phyloP scores from a whole-genome alignment of 129 eudicot species.

The Tagetes patula region DNA sequence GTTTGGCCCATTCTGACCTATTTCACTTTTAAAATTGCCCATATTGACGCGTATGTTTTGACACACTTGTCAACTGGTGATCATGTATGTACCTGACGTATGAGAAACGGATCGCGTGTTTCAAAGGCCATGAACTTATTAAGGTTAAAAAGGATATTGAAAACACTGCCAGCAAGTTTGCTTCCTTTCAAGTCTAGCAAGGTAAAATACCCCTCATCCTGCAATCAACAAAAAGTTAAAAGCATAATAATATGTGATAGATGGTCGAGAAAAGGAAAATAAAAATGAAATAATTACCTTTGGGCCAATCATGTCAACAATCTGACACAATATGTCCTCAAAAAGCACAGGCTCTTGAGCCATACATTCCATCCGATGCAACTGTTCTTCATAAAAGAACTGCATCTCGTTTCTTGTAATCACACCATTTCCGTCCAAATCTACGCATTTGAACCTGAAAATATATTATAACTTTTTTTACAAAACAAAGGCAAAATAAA shows the following conservation, averaged over 20 bases:
- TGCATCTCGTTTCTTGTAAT: constrained; percentile 93
- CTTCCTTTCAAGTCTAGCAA: constrained; percentile 80
- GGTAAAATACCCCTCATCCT: constrained; percentile 76
- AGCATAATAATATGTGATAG: background rate
- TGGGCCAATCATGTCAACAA: constrained; percentile 94
- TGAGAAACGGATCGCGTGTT: constrained; percentile 95
- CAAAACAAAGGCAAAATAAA: background rate
- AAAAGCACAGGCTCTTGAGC: constrained; percentile 98
- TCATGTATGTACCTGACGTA: constrained; percentile 68
- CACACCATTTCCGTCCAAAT: constrained; percentile 92
- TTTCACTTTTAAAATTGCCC: too few relatives aligned
- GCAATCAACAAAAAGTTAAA: constrained; percentile 7
- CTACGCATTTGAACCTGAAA: constrained; percentile 95
- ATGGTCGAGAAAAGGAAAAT: background rate
- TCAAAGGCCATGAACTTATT: constrained; percentile 98
- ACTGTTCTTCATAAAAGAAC: constrained; percentile 93
- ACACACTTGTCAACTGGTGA: background rate
- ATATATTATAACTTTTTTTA: background rate
- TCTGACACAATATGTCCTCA: constrained; percentile 97
- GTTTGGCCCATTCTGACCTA: too few relatives aligned
- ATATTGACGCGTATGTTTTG: too few relatives aligned
- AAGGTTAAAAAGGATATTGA: constrained; percentile 92
- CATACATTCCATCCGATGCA: constrained; percentile 99
- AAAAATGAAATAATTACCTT: constrained; percentile 45
- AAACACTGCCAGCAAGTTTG: constrained; percentile 86